Base-by-base conservation (phyloP, 345 rosid genomes). In the Streptanthus diversifolius region DNA sequence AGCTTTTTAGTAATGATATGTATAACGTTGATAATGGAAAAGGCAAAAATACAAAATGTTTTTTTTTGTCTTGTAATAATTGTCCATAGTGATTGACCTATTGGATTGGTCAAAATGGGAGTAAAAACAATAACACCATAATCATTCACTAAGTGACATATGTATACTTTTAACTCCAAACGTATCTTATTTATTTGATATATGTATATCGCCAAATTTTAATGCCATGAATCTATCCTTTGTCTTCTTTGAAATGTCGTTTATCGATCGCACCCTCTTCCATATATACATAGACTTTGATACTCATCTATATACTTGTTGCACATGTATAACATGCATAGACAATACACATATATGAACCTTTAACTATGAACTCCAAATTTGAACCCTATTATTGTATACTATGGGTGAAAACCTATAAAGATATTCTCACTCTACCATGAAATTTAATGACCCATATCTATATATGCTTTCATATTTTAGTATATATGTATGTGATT, bases 131-230 rank as follows among this genome's bases (percentile, higher is more conserved):
- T 17, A 52, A 76, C 48, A 29, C 51, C 56, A 72, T 37, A 63
- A 70, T 51, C 69, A 56, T 73, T 70, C 80, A 74, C 89, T 78
- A 82, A 51, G 65, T 65, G 89, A 80, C 85, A 79, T 76, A 59
- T 54, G 54, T 59, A 59, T 80, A 72, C 84, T 81, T 77, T 83
- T 76, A 63, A 76, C 59, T 63, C 71, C 72, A 14, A 45, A 68
- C 59, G 47, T 63, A 65, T 68, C 67, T 55, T 65, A 36, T 43
- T 43, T 44, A 52, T 76, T 18, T 62, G 55, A 74, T 59, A 29
- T 59, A 15, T 30, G 13, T 51, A 68, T 37, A 48, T 65, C 66
- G 45, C 17, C 53, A 47, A 45, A 56, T 17, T 25, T n/a, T n/a
- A 47, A 37, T 49, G 60, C 32, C 67, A 70, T 77, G 76, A 64